Conservation (phyloP, 192 early-diverging fungal genomes). For the Backusella tarrabulga region DNA sequence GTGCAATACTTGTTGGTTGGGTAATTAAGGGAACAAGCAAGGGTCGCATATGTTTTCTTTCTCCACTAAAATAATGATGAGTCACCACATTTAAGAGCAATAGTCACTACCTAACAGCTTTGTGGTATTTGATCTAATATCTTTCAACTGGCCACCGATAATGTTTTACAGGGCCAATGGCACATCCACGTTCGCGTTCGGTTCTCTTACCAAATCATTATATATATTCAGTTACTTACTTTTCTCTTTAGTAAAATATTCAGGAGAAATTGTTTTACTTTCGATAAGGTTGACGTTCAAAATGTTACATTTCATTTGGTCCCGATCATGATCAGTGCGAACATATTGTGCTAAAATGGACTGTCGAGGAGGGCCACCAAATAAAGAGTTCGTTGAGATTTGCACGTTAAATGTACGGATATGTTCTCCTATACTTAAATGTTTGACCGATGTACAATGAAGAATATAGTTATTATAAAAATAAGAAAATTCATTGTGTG, state of each 20-base stretch:
- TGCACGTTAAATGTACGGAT: not conserved
- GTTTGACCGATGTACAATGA: not conserved
- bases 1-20: slow-evolving; percentile 73
- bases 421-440: not conserved
- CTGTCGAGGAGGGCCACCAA: not conserved
- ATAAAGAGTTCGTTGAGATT: not conserved
- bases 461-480: not conserved
- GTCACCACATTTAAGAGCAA: slow-evolving; percentile 86
- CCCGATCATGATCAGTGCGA: not conserved
- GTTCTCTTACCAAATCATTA: slow-evolving; percentile 31
- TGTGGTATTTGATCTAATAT: slow-evolving; percentile 82
- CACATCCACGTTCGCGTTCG: too few relatives aligned
- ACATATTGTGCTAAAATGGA: not conserved
- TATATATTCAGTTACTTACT: slow-evolving; percentile 47
- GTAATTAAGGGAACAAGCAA: slow-evolving; percentile 89
- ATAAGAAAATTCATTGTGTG: not conserved
- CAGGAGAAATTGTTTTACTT: not conserved
- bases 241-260: slow-evolving; percentile 23
- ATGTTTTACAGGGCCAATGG: slow-evolving; percentile 65
- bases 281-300: not conserved
- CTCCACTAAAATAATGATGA: slow-evolving; percentile 83
- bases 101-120: slow-evolving; percentile 54
- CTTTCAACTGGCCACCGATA: slow-evolving; percentile 78
- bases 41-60: slow-evolving; percentile 92
- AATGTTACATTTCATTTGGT: not conserved